A percentile compares a stretch with the other conserved stretches of the same genome.
These are phyloP conservation scores for Usnea hakonensis DNA, from an alignment of 495 filamentous ascomycete species.

Conservation along the genomic window DNA sequence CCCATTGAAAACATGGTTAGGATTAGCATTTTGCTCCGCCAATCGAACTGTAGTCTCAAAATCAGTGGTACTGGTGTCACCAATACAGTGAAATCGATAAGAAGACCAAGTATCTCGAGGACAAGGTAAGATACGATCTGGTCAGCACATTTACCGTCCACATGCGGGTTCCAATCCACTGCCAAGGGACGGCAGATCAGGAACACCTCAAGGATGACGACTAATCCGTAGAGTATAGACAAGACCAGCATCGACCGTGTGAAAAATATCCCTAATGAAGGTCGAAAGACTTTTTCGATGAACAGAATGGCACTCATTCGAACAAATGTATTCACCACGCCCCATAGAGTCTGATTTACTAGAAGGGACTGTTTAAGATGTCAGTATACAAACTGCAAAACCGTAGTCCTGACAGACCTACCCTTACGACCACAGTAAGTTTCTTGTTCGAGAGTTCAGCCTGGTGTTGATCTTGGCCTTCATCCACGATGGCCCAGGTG, in stretches of 20 bases:
- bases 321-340: slow-evolving; percentile 22
- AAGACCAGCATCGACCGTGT: neutral
- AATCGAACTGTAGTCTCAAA: neutral
- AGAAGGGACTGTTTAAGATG: slow-evolving; percentile 21
- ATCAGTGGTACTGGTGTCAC: slow-evolving; percentile 5
- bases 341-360: slow-evolving; percentile 25
- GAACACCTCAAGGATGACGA: slow-evolving; percentile 12
- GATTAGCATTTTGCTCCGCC: neutral
- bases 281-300: neutral
- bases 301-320: slow-evolving; percentile 12
- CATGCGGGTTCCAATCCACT: slow-evolving; percentile 20
- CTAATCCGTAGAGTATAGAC: slow-evolving; percentile 18
- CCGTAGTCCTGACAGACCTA: neutral
- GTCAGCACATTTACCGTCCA: slow-evolving; percentile 21
- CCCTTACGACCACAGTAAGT: slow-evolving; percentile 7
- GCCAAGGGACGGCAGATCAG: slow-evolving; percentile 26
- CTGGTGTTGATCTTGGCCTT: neutral
- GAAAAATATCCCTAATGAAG: too few relatives aligned
- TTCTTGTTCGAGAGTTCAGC: neutral
- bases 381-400: neutral
- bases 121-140: slow-evolving; percentile 23
- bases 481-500: neutral
- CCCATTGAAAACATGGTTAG: slow-evolving; percentile 1
- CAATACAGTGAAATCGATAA: slow-evolving; percentile 22
- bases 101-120: slow-evolving; percentile 21